A percentile compares a stretch with the other conserved stretches of the same genome.
Conservation (phyloP, 2,329 filamentous ascomycete genomes). For the Alternaria sp. region DNA sequence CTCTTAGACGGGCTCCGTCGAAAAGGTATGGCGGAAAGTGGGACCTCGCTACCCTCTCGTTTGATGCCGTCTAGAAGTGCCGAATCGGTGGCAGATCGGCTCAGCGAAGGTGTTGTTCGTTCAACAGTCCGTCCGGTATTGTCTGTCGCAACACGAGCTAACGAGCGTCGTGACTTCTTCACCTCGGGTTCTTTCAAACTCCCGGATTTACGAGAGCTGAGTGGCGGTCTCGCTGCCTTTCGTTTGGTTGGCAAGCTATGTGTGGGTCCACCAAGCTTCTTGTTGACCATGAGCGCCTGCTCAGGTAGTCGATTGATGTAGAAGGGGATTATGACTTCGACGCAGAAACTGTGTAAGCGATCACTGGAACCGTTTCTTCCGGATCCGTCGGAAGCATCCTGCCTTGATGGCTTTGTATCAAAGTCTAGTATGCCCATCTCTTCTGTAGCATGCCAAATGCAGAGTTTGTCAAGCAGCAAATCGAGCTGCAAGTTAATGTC, state of each 20-base stretch:
- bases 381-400: constrained; percentile 32
- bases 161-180: constrained; percentile 59
- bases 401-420: constrained; percentile 37
- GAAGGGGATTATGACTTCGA: constrained; percentile 84
- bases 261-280: constrained; percentile 77
- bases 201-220: constrained; percentile 49
- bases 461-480: constrained; percentile 78
- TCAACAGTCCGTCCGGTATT: constrained; percentile 61
- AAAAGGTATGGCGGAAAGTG: constrained; percentile 61
- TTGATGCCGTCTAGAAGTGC: constrained; percentile 70
- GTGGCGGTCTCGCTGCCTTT: constrained; percentile 53
- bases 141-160: constrained; percentile 71
- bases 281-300: constrained; percentile 74
- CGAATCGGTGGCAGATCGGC: constrained; percentile 73
- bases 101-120: constrained; percentile 67
- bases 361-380: constrained; percentile 57
- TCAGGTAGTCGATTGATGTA: constrained; percentile 80
- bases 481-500: constrained; percentile 74
- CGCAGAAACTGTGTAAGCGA: constrained; percentile 77
- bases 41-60: constrained; percentile 71
- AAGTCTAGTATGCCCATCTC: constrained; percentile 60
- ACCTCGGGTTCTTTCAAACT: constrained; percentile 50
- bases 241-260: constrained; percentile 66
- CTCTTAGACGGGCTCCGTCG: constrained; percentile 55
- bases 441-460: constrained; percentile 84